These are phyloP conservation scores for Fusarium sp. DNA, from an alignment of 2,329 filamentous ascomycete genomes.

Conservation along the genomic window DNA sequence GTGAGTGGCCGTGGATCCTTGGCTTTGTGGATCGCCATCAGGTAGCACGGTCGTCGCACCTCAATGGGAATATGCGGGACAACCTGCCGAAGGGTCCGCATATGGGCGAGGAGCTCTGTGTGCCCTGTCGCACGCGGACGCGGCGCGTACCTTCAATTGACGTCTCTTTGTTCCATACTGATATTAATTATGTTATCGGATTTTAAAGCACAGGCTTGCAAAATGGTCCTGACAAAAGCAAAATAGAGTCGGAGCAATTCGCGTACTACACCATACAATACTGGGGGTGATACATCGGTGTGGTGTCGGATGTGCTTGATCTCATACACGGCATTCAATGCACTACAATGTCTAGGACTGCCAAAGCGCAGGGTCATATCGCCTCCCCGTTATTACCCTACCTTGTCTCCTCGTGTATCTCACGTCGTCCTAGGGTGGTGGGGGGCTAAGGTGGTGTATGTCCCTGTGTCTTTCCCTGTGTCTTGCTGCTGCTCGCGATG, in stretches of 20 bases:
- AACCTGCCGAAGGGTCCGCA: conserved; percentile 33
- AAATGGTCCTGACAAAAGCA: not conserved
- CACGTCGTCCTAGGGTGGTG: conserved; percentile 29
- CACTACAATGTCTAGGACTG: conserved; percentile 1
- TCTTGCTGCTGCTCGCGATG: conserved; percentile 7
- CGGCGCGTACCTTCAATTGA: conserved; percentile 39
- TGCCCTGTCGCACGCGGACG: conserved; percentile 30
- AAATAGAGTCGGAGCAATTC: conserved; percentile 18
- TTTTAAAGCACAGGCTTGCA: conserved; percentile 1
- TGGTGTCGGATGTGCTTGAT: conserved; percentile 36
- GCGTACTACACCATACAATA: not conserved
- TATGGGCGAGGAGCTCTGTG: conserved; percentile 17
- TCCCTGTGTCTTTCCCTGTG: conserved; percentile 1
- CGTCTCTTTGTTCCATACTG: conserved; percentile 2
- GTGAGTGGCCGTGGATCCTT: conserved; percentile 46
- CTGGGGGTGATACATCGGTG: conserved; percentile 17
- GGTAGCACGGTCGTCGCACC: conserved; percentile 37
- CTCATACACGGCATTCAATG: conserved; percentile 29
- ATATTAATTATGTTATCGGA: conserved; percentile 21
- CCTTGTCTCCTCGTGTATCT: conserved; percentile 20
- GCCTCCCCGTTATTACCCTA: conserved; percentile 26
- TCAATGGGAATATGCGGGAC: conserved; percentile 40
- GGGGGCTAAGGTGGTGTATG: conserved; percentile 18
- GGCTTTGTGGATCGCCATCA: conserved; percentile 36
- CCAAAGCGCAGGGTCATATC: conserved; percentile 28